A percentile compares a stretch with the other conserved stretches of the same genome.
Evolutionary conservation across 176 grass and related monocot species (phyloP).

Genomic region (Elaeis guineensis): DNA sequence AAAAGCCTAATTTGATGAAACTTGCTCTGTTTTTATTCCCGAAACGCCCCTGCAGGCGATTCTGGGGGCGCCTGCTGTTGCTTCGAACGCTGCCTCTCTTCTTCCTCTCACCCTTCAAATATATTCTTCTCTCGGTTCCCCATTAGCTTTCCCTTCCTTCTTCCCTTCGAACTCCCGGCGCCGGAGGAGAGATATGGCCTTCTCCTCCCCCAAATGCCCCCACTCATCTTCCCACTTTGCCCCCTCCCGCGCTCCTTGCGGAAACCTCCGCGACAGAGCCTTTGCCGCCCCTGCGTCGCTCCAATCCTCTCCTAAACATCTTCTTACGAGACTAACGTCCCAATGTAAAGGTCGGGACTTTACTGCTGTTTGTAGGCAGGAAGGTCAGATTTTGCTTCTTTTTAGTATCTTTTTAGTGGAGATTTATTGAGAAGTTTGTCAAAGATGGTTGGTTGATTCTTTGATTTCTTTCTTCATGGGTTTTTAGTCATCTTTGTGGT

Average conservation of each 20-base stretch:
- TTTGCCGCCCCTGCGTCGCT: not conserved
- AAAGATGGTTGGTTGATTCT: too few species aligned
- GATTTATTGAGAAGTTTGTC: too few species aligned
- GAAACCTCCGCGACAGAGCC: not conserved
- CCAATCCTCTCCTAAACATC: conserved; percentile 2
- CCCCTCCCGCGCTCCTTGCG: not conserved
- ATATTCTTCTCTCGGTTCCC: too few species aligned
- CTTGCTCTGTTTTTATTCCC: too few species aligned
- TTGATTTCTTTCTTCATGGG: too few species aligned
- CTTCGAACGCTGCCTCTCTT: too few species aligned
- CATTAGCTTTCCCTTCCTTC: not conserved
- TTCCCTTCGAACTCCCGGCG: conserved; percentile 1
- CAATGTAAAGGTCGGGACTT: not conserved
- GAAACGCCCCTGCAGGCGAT: too few species aligned
- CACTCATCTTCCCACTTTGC: not conserved
- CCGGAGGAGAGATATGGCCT: conserved; percentile 20
- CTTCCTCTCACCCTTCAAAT: too few species aligned
- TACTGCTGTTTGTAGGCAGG: not conserved
- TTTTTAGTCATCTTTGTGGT: too few species aligned
- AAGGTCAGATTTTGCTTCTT: not conserved
- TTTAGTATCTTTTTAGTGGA: too few species aligned
- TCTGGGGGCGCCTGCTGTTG: too few species aligned
- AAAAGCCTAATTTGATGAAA: too few species aligned
- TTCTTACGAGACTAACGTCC: not conserved
- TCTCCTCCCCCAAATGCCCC: conserved; percentile 35